These are phyloP conservation scores for Lactarius psammicola DNA, from an alignment of 768 basidiomycete species.

Conservation along the genomic window DNA sequence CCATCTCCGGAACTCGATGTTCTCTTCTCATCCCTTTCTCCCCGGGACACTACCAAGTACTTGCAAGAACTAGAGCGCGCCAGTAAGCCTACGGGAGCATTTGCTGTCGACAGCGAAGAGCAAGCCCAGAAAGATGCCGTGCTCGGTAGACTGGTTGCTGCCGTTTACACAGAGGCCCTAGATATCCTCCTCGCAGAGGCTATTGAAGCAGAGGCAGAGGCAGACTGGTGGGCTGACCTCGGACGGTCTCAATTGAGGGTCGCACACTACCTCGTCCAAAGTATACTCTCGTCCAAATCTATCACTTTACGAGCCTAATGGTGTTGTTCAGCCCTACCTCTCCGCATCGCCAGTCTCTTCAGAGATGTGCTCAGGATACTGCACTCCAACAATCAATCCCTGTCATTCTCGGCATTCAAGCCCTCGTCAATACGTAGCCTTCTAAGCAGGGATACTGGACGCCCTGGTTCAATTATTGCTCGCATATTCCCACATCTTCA, in stretches of 20 bases:
- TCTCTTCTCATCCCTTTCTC: slow-evolving; percentile 42
- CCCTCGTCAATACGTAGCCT: slow-evolving; percentile 18
- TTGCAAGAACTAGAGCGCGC: slow-evolving; percentile 32
- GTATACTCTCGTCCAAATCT: slow-evolving; percentile 44
- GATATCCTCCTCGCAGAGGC: slow-evolving; percentile 67
- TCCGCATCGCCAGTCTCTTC: slow-evolving; percentile 28
- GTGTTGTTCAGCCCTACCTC: slow-evolving; percentile 21
- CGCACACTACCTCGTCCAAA: slow-evolving; percentile 72
- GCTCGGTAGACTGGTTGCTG: slow-evolving; percentile 49
- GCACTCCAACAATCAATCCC: slow-evolving; percentile 7
- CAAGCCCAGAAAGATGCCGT: slow-evolving; percentile 45
- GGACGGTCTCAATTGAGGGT: slow-evolving; percentile 58
- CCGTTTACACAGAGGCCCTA: slow-evolving; percentile 63
- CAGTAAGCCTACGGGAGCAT: background rate
- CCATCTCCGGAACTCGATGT: slow-evolving; percentile 28
- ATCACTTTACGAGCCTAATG: background rate
- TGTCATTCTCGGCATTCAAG: slow-evolving; percentile 20
- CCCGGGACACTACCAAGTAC: slow-evolving; percentile 34
- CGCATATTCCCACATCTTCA: slow-evolving; percentile 30
- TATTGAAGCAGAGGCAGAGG: slow-evolving; percentile 65
- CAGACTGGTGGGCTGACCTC: slow-evolving; percentile 81
- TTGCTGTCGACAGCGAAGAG: slow-evolving; percentile 33
- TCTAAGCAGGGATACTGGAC: slow-evolving; percentile 12
- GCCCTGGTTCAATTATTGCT: slow-evolving; percentile 11
- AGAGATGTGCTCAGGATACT: slow-evolving; percentile 26